These are phyloP conservation scores for Globomyces pollinis-pini DNA, from an alignment of 192 early-diverging fungal genomes.

Conservation along the genomic window DNA sequence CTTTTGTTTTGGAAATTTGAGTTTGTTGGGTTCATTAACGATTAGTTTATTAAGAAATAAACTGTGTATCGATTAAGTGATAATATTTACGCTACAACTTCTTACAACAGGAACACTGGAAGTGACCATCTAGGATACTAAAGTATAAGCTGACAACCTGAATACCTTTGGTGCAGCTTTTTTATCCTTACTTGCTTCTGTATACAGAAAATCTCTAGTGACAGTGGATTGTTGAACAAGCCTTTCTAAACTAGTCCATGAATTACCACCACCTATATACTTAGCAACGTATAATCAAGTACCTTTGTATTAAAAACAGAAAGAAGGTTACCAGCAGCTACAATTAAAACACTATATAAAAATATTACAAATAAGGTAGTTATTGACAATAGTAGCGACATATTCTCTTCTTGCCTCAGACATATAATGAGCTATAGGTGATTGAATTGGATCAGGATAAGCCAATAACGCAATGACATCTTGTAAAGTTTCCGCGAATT, in stretches of 20 bases:
- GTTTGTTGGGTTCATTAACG: no score
- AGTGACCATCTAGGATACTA: no score
- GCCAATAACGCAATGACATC: conserved; percentile 53
- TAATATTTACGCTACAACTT: no score
- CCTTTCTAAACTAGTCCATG: conserved; percentile 33
- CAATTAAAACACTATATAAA: no score
- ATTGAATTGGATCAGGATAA: conserved; percentile 48
- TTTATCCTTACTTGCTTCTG: conserved; percentile 28
- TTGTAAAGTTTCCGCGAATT: conserved; percentile 34
- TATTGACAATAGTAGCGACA: conserved; percentile 54
- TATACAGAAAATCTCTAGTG: conserved; percentile 39
- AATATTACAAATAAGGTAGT: conserved; percentile 51
- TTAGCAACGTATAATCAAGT: conserved; percentile 35
- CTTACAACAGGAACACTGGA: no score
- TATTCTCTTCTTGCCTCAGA: conserved; percentile 48
- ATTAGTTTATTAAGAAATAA: no score
- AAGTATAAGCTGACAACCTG: no score
- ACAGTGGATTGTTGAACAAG: conserved; percentile 54
- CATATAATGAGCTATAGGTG: conserved; percentile 44
- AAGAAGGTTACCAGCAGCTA: no score
- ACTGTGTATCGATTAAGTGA: no score
- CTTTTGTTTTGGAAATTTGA: no score
- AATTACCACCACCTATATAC: conserved; percentile 11
- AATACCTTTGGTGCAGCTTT: no score
- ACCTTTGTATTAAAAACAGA: conserved; percentile 13